Conservation (phyloP, 306 rosid species). For the Quercus mongolica region DNA sequence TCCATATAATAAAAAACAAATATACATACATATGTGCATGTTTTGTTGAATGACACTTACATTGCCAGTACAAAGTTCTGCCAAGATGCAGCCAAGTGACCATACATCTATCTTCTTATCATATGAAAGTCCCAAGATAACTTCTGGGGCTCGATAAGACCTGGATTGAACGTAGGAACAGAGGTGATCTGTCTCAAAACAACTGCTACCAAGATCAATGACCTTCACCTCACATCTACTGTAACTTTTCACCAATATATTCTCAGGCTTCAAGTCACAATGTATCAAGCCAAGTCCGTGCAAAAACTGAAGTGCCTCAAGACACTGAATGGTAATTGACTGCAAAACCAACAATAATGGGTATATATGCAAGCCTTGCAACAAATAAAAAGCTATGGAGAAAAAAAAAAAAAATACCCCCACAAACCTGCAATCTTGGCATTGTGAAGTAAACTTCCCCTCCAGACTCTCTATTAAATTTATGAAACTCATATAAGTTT, state of each 20-base stretch:
- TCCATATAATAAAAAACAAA: not conserved
- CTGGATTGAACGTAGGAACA: slow-evolving; percentile 98
- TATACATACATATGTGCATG: not conserved
- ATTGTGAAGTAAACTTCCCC: slow-evolving; percentile 98
- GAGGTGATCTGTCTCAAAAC: slow-evolving; percentile 98
- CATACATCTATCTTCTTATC: slow-evolving; percentile 96
- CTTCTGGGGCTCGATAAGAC: slow-evolving; percentile 99
- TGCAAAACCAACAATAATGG: slow-evolving; percentile 35
- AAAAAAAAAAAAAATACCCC: slow-evolving; percentile 12
- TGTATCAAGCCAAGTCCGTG: slow-evolving; percentile 95
- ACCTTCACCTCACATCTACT: slow-evolving; percentile 99
- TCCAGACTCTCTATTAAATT: slow-evolving; percentile 96
- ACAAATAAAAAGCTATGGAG: slow-evolving; percentile 5
- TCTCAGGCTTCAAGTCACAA: slow-evolving; percentile 98
- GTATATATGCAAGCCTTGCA: slow-evolving; percentile 9
- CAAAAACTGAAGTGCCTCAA: slow-evolving; percentile 88
- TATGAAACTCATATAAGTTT: slow-evolving; percentile 93
- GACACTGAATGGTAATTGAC: slow-evolving; percentile 98
- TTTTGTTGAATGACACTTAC: slow-evolving; percentile 48
- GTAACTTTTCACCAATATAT: slow-evolving; percentile 96
- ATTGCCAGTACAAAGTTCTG: slow-evolving; percentile 97
- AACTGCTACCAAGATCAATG: slow-evolving; percentile 99
- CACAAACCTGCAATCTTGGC: slow-evolving; percentile 97
- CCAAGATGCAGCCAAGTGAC: slow-evolving; percentile 99
- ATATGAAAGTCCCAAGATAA: slow-evolving; percentile 93